These are phyloP conservation scores for Litchi chinensis DNA, from an alignment of 345 rosid genomes.

Conservation along the genomic window DNA sequence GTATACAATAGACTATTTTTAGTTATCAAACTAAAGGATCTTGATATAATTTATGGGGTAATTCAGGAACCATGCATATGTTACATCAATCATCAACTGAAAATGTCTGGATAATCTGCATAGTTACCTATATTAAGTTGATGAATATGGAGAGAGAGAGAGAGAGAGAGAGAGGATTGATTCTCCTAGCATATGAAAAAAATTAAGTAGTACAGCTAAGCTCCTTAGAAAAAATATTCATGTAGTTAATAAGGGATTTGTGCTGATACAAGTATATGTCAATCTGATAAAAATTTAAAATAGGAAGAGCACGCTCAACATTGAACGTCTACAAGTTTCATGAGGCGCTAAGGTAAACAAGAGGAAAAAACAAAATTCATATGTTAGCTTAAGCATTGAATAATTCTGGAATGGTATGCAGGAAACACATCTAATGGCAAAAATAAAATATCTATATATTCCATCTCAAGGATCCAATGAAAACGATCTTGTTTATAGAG, in stretches of 20 bases:
- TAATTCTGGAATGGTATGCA: background rate
- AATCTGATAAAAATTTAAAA: too few relatives aligned
- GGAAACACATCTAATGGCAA: background rate
- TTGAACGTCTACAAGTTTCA: background rate
- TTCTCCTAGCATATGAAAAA: background rate
- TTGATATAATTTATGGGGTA: background rate
- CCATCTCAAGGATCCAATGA: background rate
- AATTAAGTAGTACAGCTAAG: background rate
- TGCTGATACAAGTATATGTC: background rate
- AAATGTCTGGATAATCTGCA: background rate
- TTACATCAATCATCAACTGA: background rate
- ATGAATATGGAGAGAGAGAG: too few relatives aligned
- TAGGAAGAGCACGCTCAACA: too few relatives aligned
- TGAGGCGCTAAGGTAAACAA: background rate
- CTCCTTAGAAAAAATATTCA: background rate
- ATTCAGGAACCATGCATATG: background rate
- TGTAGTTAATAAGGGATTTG: background rate
- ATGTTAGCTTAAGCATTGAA: background rate
- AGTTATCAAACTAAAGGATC: background rate
- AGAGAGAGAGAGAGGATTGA: background rate
- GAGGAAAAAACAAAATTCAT: background rate
- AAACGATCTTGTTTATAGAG: background rate
- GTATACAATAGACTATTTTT: background rate
- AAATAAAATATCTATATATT: too few relatives aligned
- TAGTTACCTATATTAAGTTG: background rate